Evolutionary conservation across 768 basidiomycete species (phyloP), one percentile per base, ranked within the genome.

Genomic region (Glaciozyma antarctica): DNA sequence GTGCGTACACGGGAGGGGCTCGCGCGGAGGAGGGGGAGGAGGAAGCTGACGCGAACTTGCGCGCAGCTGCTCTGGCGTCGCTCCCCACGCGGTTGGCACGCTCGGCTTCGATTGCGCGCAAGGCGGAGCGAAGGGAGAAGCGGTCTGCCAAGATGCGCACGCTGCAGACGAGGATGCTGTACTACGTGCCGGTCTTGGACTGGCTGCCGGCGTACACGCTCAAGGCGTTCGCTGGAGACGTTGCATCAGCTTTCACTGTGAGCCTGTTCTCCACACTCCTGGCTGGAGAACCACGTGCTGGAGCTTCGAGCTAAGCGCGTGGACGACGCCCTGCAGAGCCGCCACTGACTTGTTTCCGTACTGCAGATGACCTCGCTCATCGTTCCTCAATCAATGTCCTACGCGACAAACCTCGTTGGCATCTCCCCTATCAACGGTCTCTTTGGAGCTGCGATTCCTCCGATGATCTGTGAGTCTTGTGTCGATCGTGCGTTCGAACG

Each of bases 361-460:
- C 8, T 28, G 1, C 62, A 70, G 71, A 47, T 72, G 32, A 63
- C 71, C 16, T 72, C 67, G 9, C 56, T 73, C 16, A 61, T 72
- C 24, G 68, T 72, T 0, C 74, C 74, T 7, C 74, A 75, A 62
- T 24, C 60, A 9, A 72, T 75, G 71, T 64, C 65, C 5, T 75
- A 75, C 66, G 68, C 74, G 17, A 65, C 66, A 2, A 56, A 54
- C n/a, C 68, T 75, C 19, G 69, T 68, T 5, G 58, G 61, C 45
- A 43, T 71, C 26, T 59, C 69, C 49, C 73, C 74, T 0, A 63
- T 75, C 28, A 52, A 67, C 61, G 74, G 73, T 9, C 61, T 75
- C 38, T 73, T 75, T 41, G 67, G 62, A 55, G 73, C 66, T 2
- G 54, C 68, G 8, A 68, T 75, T 43, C 72, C 74, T 3, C 38